Evolutionary conservation across 805 yeast genomes (phyloP).

Genomic region (Pichia insulana): DNA sequence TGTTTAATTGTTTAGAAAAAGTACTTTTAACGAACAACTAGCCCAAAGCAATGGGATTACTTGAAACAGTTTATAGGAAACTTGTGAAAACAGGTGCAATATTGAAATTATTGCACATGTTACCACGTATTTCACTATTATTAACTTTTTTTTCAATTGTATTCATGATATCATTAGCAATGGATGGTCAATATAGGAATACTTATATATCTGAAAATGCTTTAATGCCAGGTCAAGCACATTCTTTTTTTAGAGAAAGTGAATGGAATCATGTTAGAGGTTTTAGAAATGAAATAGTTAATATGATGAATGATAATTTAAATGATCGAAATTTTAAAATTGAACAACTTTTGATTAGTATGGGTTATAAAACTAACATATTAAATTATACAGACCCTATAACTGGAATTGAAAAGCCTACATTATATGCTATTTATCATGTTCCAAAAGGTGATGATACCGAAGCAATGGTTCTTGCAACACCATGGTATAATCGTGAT

Average conservation of each 20-base stretch:
- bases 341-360: slow-evolving; percentile 52
- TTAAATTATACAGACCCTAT: slow-evolving; percentile 22
- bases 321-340: slow-evolving; percentile 38
- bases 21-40: background rate
- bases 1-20: too few species aligned
- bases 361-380: slow-evolving; percentile 60
- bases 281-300: slow-evolving; percentile 51
- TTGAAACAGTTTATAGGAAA: slow-evolving; percentile 36
- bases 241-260: slow-evolving; percentile 81
- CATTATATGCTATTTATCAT: slow-evolving; percentile 71
- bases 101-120: slow-evolving; percentile 34
- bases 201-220: slow-evolving; percentile 96
- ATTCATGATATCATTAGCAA: slow-evolving; percentile 61
- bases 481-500: slow-evolving; percentile 76
- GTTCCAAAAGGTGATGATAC: slow-evolving; percentile 96
- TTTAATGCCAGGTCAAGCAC: slow-evolving; percentile 92
- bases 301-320: slow-evolving; percentile 28
- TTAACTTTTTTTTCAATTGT: slow-evolving; percentile 39
- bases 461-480: slow-evolving; percentile 83
- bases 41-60: slow-evolving; percentile 33
- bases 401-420: slow-evolving; percentile 16
- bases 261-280: slow-evolving; percentile 94
- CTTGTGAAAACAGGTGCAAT: slow-evolving; percentile 37
- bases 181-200: slow-evolving; percentile 70
- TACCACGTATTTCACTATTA: slow-evolving; percentile 37